phyloP scores from a whole-genome alignment of 2,329 filamentous ascomycete genomes.

The Bimuria novae-zelandiae region DNA sequence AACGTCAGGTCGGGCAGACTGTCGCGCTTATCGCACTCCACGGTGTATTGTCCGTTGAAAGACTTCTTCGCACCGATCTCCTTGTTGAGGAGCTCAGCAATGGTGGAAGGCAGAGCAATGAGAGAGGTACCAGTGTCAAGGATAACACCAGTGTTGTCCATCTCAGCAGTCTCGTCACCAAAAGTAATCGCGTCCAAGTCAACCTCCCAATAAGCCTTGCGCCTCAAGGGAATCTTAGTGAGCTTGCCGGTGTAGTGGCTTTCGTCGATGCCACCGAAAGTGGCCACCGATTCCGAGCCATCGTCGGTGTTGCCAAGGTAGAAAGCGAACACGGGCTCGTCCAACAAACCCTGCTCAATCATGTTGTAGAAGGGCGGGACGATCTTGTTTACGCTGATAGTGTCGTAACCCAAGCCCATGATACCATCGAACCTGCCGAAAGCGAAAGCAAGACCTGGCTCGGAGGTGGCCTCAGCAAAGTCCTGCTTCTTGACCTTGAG shows the following conservation, averaged over 20 bases:
- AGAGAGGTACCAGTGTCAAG: constrained; percentile 98
- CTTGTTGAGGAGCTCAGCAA: constrained; percentile 95
- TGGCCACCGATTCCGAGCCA: constrained; percentile 78
- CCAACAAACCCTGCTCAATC: constrained; percentile 85
- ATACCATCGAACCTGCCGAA: constrained; percentile 98
- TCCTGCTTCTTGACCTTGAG: constrained; percentile 85
- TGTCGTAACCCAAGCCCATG: constrained; percentile 89
- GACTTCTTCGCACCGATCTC: constrained; percentile 98
- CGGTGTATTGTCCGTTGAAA: constrained; percentile 93
- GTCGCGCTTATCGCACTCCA: constrained; percentile 85
- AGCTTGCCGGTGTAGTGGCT: constrained; percentile 83
- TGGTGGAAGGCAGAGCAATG: constrained; percentile 87
- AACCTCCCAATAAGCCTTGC: constrained; percentile 99
- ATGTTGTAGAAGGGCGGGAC: constrained; percentile 96
- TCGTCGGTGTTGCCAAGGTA: constrained; percentile 81
- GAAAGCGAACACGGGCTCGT: constrained; percentile 94
- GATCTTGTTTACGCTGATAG: constrained; percentile 95
- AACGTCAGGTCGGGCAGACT: constrained; percentile 90
- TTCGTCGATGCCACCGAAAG: constrained; percentile 87
- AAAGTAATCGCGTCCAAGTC: constrained; percentile 91
- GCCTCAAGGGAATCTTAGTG: constrained; percentile 89
- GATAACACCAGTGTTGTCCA: constrained; percentile 94
- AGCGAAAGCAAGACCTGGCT: constrained; percentile 95
- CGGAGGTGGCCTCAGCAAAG: constrained; percentile 93
- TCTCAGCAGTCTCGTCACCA: constrained; percentile 81